Evolutionary conservation across 2,329 filamentous ascomycete genomes (phyloP).

Genomic region (Talaromyces sp.): DNA sequence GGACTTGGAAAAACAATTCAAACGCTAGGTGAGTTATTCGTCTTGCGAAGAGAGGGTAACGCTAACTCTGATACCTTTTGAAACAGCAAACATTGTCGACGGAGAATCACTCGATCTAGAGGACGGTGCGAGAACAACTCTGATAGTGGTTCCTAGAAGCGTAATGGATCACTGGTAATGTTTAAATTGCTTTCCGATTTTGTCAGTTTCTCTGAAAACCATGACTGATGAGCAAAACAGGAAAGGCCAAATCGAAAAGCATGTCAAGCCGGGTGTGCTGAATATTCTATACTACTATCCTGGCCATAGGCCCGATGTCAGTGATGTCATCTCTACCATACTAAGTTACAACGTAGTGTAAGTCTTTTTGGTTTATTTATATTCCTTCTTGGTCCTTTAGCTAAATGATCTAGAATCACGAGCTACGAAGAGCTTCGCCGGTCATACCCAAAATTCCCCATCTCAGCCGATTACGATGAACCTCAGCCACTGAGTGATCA

Average conservation of each 20-base stretch:
- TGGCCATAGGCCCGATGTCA: conserved; percentile 13
- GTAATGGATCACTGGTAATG: conserved; percentile 30
- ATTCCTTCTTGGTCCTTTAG: neutral
- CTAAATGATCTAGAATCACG: conserved; percentile 23
- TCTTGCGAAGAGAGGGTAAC: neutral
- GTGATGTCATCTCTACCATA: conserved; percentile 17
- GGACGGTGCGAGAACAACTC: conserved; percentile 23
- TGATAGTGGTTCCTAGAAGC: conserved; percentile 32
- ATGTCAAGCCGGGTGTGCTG: conserved; percentile 22
- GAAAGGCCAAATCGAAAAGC: conserved; percentile 22
- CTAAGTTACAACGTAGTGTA: conserved; percentile 12
- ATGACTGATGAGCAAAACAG: neutral
- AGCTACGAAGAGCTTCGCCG: conserved; percentile 32
- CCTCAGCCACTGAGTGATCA: conserved; percentile 21
- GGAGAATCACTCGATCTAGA: conserved; percentile 17
- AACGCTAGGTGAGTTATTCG: conserved; percentile 21
- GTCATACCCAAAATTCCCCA: conserved; percentile 25
- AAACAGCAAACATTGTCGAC: conserved; percentile 32
- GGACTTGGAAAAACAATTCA: conserved; percentile 38
- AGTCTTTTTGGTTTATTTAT: neutral
- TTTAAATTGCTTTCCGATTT: neutral
- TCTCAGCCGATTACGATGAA: conserved; percentile 15
- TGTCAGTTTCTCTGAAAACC: neutral
- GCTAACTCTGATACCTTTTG: neutral
- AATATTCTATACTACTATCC: conserved; percentile 22